Evolutionary conservation across 257 asterid genomes (phyloP).

Genomic region (Fraxinus anomala): DNA sequence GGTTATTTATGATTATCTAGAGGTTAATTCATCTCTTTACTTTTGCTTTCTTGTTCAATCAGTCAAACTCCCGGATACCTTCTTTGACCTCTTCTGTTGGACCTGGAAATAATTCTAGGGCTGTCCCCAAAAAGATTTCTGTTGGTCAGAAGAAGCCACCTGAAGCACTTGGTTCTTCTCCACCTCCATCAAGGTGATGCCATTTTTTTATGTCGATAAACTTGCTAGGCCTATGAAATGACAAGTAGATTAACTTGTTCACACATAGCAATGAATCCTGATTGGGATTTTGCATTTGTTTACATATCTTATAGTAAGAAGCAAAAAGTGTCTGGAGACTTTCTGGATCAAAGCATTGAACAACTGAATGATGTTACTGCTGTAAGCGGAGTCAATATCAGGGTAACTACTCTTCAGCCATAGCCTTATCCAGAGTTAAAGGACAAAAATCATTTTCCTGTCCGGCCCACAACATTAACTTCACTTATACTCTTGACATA

Average conservation of each 20-base stretch:
- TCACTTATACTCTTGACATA: slow-evolving; percentile 4
- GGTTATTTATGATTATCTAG: not conserved
- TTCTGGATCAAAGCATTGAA: slow-evolving; percentile 91
- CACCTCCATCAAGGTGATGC: slow-evolving; percentile 80
- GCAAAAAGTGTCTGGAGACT: slow-evolving; percentile 83
- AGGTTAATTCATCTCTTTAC: slow-evolving; percentile 10
- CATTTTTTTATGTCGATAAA: slow-evolving; percentile 12
- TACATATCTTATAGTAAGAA: slow-evolving; percentile 63
- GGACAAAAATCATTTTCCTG: slow-evolving; percentile 5
- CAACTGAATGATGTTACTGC: slow-evolving; percentile 99
- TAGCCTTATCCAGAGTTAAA: slow-evolving; percentile 11
- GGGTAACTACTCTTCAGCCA: slow-evolving; percentile 54
- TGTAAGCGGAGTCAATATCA: slow-evolving; percentile 92
- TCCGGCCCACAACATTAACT: not conserved
- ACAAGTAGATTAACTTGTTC: slow-evolving; percentile 15
- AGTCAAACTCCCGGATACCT: slow-evolving; percentile 62
- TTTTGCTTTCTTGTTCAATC: slow-evolving; percentile 25
- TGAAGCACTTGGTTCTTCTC: slow-evolving; percentile 78
- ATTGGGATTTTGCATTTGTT: not conserved
- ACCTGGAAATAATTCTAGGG: slow-evolving; percentile 57
- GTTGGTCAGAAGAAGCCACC: slow-evolving; percentile 85
- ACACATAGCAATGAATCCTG: slow-evolving; percentile 14
- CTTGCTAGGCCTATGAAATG: slow-evolving; percentile 6
- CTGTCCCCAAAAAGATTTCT: slow-evolving; percentile 56
- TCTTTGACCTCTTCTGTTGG: slow-evolving; percentile 50